These are phyloP conservation scores for Cladosporium cucumerinum DNA, from an alignment of 2,329 filamentous ascomycete species.

Conservation along the genomic window DNA sequence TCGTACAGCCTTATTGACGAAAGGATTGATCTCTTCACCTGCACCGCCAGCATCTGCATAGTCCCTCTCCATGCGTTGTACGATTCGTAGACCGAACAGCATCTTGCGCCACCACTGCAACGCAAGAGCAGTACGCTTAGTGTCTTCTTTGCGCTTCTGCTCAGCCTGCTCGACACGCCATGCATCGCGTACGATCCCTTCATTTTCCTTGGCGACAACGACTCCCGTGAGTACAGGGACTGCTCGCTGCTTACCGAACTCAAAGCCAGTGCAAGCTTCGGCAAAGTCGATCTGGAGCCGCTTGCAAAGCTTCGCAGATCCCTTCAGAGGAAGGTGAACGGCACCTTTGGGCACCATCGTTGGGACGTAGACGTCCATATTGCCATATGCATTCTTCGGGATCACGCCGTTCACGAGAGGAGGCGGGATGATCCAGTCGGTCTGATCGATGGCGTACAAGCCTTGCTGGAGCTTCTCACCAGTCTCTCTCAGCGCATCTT, in stretches of 20 bases:
- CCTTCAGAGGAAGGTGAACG: constrained; percentile 75
- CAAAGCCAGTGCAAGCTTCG: constrained; percentile 92
- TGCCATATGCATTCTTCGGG: constrained; percentile 91
- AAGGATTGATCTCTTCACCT: constrained; percentile 55
- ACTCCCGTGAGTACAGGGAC: constrained; percentile 89
- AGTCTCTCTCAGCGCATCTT: constrained; percentile 74
- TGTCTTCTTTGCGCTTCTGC: constrained; percentile 72
- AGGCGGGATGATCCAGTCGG: constrained; percentile 92
- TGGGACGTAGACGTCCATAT: constrained; percentile 91
- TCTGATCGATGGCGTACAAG: constrained; percentile 78
- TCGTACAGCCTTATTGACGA: constrained; percentile 37
- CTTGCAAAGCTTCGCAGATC: constrained; percentile 76
- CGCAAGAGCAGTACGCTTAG: constrained; percentile 72
- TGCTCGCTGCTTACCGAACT: constrained; percentile 91
- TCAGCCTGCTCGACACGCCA: constrained; percentile 73
- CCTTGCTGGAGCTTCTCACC: constrained; percentile 85
- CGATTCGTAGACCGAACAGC: constrained; percentile 77
- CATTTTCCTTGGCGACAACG: constrained; percentile 78
- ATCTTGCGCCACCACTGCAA: constrained; percentile 82
- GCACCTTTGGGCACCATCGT: constrained; percentile 89
- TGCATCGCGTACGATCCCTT: constrained; percentile 70
- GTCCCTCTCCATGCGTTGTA: constrained; percentile 70
- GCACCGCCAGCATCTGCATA: constrained; percentile 58
- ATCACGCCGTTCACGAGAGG: constrained; percentile 76
- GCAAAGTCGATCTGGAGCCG: constrained; percentile 83